These are phyloP conservation scores for Claviceps monticola DNA, from an alignment of 2,329 filamentous ascomycete species.

Conservation along the genomic window DNA sequence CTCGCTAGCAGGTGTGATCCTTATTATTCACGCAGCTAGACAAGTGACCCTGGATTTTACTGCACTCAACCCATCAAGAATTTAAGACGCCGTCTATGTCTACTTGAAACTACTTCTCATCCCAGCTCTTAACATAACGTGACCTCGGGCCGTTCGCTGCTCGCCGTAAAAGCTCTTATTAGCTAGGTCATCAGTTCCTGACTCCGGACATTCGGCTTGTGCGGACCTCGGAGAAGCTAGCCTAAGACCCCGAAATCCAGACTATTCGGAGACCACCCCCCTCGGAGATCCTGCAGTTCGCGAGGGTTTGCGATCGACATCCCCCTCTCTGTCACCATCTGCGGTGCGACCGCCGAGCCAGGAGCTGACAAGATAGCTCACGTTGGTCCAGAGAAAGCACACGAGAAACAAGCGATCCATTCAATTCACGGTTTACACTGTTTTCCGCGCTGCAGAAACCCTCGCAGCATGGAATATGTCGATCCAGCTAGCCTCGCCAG, in stretches of 20 bases:
- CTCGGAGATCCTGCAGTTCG: not conserved
- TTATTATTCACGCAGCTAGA: not conserved
- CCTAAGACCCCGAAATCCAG: not conserved
- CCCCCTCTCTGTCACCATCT: not conserved
- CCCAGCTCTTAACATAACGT: not conserved
- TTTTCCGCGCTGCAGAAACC: not conserved
- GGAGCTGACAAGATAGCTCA: not conserved
- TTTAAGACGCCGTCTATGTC: not conserved
- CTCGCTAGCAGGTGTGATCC: too few species aligned
- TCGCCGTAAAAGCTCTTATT: not conserved
- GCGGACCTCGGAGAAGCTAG: not conserved
- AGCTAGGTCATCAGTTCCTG: not conserved
- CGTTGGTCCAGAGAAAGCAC: too few species aligned
- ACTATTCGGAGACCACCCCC: not conserved
- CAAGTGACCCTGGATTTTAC: not conserved
- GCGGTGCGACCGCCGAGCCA: not conserved
- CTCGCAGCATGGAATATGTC: slow-evolving; percentile 24
- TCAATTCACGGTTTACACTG: not conserved
- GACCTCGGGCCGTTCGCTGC: not conserved
- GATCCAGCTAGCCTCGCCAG: slow-evolving; percentile 15
- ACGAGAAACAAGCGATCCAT: not conserved
- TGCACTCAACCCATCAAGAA: not conserved
- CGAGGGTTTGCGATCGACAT: not conserved
- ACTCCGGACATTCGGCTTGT: not conserved
- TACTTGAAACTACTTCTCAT: too few species aligned